A percentile compares a stretch with the other conserved stretches of the same genome.
These are phyloP conservation scores for Chondrus crispus DNA, from an alignment of 23 red algal species.

Conservation along the genomic window DNA sequence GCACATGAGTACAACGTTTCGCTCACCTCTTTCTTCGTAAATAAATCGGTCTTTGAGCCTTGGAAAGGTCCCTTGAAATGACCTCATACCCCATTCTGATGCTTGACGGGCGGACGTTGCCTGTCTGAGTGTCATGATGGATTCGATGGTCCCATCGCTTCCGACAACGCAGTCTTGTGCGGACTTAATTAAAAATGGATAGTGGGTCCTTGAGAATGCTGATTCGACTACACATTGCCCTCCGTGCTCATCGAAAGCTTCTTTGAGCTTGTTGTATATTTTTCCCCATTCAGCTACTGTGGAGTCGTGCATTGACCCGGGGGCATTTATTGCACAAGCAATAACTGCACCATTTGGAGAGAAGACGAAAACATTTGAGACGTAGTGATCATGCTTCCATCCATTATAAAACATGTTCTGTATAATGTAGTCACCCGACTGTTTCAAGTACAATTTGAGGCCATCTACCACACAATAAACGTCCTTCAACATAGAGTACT, in stretches of 20 bases:
- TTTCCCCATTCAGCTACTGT: slow-evolving; percentile 20
- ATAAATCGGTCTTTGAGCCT: background rate
- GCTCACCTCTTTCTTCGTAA: background rate
- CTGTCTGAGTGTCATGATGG: background rate
- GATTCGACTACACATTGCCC: background rate
- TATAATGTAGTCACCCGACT: background rate
- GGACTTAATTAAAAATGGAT: background rate
- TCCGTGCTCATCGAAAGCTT: background rate
- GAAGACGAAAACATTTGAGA: slow-evolving; percentile 13
- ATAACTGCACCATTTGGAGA: background rate
- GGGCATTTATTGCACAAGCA: background rate
- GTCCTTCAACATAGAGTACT: background rate
- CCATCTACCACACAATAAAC: background rate
- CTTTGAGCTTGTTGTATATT: background rate
- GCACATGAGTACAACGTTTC: background rate
- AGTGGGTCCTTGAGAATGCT: background rate
- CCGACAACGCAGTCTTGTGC: background rate
- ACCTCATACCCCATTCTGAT: slow-evolving; percentile 6
- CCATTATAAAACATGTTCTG: background rate
- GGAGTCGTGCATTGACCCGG: background rate
- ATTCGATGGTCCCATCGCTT: background rate
- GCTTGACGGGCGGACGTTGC: background rate
- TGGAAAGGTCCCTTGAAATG: background rate
- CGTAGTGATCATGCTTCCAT: background rate
- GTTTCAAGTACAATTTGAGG: background rate